Base-by-base conservation (phyloP, 768 basidiomycete species). In the Crepidotus variabilis region DNA sequence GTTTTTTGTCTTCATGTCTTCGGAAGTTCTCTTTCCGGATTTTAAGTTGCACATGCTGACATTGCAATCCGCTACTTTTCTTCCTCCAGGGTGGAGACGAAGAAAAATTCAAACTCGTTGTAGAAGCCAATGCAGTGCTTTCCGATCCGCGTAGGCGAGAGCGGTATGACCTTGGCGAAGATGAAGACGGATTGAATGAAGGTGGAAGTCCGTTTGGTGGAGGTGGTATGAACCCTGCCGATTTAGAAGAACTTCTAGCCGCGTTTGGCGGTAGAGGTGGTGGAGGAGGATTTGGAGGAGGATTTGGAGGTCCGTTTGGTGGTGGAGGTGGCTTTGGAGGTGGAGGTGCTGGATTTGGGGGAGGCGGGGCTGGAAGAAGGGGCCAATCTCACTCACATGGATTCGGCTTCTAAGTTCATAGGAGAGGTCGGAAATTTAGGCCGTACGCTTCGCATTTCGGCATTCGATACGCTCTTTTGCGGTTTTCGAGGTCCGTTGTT, bases 101-200 rank as follows among this genome's bases (percentile, higher is more conserved):
- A 64, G 96, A 97, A 67, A 90, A 92, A 63, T 98, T 98, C 83
- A 97, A 98, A 71, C 79, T 93, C 20, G 86, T 92, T 28, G 84
- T 78, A 0, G 93, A 94, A 70, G 90, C 92, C 2, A 79, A 94
- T 59, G 81, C 84, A 7, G 87, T 94, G 2, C 83, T 94, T 2
- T 92, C 90, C 0, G 93, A 94, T 61, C 80, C 90, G 1, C 75
- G 74, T 10, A 76, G 86, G 46, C 79, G 91, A 43, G 78, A 86
- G 61, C 81, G 91, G 39, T 93, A 93, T 62, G 91, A 93, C 68
- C 65, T 83, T 68, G 91, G 91, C 34, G 90, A 90, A 60, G 91
- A 92, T 63, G 89, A 91, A 61, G 89, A 92, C 57, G 87, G 85
- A 20, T 69, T 74, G 69, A 78, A 69, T 36, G 79, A 74, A 6